phyloP scores from a whole-genome alignment of 1,284 basidiomycete genomes.

The Pseudozyma tsukubaensis region DNA sequence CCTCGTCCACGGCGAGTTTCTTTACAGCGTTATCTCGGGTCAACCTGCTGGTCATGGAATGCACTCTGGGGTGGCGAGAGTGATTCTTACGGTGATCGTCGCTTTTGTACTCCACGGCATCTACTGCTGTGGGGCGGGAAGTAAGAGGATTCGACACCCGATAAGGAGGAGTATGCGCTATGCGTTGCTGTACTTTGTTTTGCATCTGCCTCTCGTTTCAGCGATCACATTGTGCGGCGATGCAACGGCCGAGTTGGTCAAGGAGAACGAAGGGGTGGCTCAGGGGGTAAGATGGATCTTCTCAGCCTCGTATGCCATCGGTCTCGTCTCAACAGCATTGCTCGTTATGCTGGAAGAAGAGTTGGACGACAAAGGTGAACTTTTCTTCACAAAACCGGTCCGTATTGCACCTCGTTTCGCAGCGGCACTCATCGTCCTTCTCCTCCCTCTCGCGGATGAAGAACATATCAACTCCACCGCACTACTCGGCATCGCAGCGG shows the following conservation, averaged over 20 bases:
- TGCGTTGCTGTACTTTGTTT: conserved; percentile 39
- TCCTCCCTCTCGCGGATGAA: conserved; percentile 54
- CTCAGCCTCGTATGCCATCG: conserved; percentile 49
- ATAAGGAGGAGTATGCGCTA: conserved; percentile 34
- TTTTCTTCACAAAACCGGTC: conserved; percentile 45
- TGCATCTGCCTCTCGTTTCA: conserved; percentile 55
- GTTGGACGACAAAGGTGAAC: conserved; percentile 46
- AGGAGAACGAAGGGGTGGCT: conserved; percentile 38
- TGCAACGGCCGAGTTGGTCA: conserved; percentile 51
- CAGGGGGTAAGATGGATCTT: conserved; percentile 55
- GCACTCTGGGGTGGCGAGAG: conserved; percentile 46
- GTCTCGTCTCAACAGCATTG: conserved; percentile 43
- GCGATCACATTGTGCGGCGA: conserved; percentile 61
- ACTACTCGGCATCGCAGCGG: conserved; percentile 48
- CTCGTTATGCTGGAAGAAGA: conserved; percentile 56
- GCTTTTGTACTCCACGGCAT: conserved; percentile 54
- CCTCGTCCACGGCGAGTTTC: conserved; percentile 57
- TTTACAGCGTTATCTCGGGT: conserved; percentile 43
- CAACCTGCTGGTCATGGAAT: conserved; percentile 54
- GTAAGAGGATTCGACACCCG: conserved; percentile 46
- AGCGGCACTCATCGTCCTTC: conserved; percentile 44
- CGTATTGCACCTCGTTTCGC: conserved; percentile 48
- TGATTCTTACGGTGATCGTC: conserved; percentile 46
- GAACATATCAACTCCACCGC: conserved; percentile 29
- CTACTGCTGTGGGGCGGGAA: conserved; percentile 47